Base-by-base conservation (phyloP, 2,329 filamentous ascomycete genomes). In the Colletotrichum nymphaeae region DNA sequence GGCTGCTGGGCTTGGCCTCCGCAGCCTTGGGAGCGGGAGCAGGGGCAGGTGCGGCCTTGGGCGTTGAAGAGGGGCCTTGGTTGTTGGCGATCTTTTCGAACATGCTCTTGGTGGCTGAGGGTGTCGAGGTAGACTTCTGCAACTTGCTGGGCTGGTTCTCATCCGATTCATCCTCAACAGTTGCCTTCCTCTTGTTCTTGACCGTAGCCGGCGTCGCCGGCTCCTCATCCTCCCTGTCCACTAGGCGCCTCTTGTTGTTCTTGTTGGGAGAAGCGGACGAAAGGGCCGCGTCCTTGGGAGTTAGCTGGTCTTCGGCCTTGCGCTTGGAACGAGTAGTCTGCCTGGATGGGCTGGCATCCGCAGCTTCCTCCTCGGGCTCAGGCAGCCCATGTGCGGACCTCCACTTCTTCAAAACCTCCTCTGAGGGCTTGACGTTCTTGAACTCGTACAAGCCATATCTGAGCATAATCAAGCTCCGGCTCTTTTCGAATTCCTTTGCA, bases 401-500 rank as follows among this genome's bases (percentile, higher is more conserved):
- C 89, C 89, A 91, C 76, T 88, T 88, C 79, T 87, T 88, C 67
- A 91, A 83, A 9, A 90, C 84, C 52, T 90, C 88, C 73, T 86
- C 87, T 0, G 89, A 89, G 1, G 89, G 88, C 77, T 90, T 90
- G 55, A 91, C 86, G 22, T 88, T 91, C 81, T 91, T 90, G 81
- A 91, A 91, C 77, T 91, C 88, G 77, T 91, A 91, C 1, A 91
- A 85, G 2, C 89, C 89, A 74, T 91, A 91, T 60, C 89, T 88
- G 69, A 91, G 78, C 81, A 91, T 86, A 70, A 91, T 91, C 56
- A 91, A 82, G 76, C 88, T 89, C 62, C 89, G 85, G 78, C 89
- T 91, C 83, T 91, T 91, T 78, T 91, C 89, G 74, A 90, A 91
- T 78, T 91, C 89, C 78, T 91, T 91, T 52, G 89, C 89, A 71